Conservation (phyloP, 2,329 filamentous ascomycete genomes). For the Phyllosticta citriasiana region DNA sequence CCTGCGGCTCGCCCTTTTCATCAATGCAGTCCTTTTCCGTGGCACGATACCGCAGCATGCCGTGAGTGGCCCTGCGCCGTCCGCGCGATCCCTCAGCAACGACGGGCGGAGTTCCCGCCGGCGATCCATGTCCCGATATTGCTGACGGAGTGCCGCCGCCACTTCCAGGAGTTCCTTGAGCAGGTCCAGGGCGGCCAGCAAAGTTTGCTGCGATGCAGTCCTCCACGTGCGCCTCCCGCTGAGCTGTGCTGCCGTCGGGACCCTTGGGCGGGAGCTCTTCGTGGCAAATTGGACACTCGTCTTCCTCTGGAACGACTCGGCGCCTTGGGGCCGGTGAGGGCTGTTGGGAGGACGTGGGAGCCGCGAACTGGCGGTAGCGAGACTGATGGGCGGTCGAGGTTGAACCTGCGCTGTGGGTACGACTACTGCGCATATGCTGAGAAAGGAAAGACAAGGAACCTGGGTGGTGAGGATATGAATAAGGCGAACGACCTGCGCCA, state of each 20-base stretch:
- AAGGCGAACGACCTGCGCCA: not conserved
- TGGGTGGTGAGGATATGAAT: not conserved
- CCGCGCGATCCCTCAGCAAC: conserved; percentile 2
- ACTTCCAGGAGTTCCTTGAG: not conserved
- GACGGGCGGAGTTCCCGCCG: not conserved
- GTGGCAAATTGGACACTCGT: conserved; percentile 71
- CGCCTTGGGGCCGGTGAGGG: conserved; percentile 12
- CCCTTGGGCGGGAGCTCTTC: conserved; percentile 52
- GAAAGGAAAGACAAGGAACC: not conserved
- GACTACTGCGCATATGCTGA: conserved; percentile 1
- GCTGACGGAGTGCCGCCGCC: not conserved
- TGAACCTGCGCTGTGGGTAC: not conserved
- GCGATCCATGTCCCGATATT: not conserved
- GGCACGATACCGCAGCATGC: conserved; percentile 45
- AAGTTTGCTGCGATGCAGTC: conserved; percentile 28
- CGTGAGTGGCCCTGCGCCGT: conserved; percentile 1
- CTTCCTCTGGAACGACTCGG: conserved; percentile 49
- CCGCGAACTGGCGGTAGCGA: not conserved
- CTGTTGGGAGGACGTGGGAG: conserved; percentile 8
- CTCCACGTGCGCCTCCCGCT: conserved; percentile 36
- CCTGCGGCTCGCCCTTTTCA: conserved; percentile 41
- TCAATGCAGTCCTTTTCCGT: conserved; percentile 55
- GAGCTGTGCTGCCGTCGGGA: conserved; percentile 27
- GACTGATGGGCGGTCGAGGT: conserved; percentile 10
- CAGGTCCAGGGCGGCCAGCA: not conserved